Percentiles rank a stretch among this genome's conserved stretches.
Evolutionary conservation across 1,284 basidiomycete species (phyloP).

Genomic region (Tetrapyrgos nigripes): DNA sequence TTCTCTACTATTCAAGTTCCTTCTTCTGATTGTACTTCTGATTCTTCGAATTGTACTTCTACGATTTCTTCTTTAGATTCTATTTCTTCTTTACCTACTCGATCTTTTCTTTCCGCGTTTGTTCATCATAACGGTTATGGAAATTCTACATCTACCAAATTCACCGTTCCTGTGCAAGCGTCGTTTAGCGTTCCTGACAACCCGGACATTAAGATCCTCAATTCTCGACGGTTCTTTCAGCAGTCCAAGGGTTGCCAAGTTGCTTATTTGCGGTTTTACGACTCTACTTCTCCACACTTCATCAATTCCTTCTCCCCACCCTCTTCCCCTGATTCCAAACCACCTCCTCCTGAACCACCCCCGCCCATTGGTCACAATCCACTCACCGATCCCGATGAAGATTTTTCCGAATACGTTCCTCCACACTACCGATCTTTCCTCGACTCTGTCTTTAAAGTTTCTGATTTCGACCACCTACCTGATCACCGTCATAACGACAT

Average conservation of each 20-base stretch:
- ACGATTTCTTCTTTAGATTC: too few relatives aligned
- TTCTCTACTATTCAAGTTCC: background rate
- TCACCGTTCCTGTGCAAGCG: background rate
- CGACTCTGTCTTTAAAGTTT: conserved; percentile 11
- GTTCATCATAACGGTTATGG: conserved; percentile 4
- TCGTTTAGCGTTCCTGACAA: background rate
- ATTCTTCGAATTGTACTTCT: too few relatives aligned
- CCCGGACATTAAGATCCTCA: background rate
- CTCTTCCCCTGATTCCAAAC: background rate
- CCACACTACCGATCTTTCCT: background rate
- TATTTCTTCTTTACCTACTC: background rate
- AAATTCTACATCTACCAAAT: background rate
- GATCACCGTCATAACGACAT: conserved; percentile 8
- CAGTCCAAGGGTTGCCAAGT: conserved; percentile 1
- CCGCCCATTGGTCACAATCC: background rate
- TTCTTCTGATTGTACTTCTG: too few relatives aligned
- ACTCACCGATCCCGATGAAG: background rate
- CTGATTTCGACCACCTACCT: conserved; percentile 5
- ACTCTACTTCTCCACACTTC: too few relatives aligned
- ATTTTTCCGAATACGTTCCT: background rate
- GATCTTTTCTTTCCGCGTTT: background rate
- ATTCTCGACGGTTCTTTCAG: background rate
- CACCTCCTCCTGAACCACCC: background rate
- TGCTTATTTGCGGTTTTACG: conserved; percentile 1
- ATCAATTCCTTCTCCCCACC: background rate